These are phyloP conservation scores for Fomitopsis palustris DNA, from an alignment of 1,284 basidiomycete genomes.

Conservation along the genomic window DNA sequence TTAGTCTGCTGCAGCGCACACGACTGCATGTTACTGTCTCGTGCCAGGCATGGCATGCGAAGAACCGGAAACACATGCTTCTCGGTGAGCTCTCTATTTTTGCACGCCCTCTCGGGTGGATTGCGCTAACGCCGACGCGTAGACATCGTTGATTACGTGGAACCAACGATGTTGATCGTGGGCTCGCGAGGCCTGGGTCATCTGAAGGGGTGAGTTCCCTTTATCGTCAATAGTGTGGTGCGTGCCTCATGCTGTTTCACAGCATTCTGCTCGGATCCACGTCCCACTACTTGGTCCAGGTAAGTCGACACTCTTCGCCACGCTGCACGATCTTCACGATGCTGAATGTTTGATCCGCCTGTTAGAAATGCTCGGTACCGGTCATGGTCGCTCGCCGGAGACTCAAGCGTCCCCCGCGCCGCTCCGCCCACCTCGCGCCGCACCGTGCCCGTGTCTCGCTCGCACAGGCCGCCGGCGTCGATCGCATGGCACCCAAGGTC, in stretches of 20 bases:
- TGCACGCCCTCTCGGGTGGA: background rate
- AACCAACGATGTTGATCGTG: constrained; percentile 93
- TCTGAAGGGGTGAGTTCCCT: constrained; percentile 74
- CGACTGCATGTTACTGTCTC: constrained; percentile 81
- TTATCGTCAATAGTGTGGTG: background rate
- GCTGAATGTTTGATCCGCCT: background rate
- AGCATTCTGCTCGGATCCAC: constrained; percentile 96
- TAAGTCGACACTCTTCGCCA: constrained; percentile 23
- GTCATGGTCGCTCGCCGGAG: constrained; percentile 66
- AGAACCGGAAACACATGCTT: constrained; percentile 92
- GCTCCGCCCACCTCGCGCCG: constrained; percentile 35
- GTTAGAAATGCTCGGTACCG: constrained; percentile 61
- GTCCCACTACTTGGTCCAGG: constrained; percentile 93
- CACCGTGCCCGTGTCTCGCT: constrained; percentile 73
- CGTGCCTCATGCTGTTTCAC: constrained; percentile 5
- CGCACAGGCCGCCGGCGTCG: constrained; percentile 70
- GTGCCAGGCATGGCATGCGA: constrained; percentile 95
- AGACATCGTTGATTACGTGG: constrained; percentile 89
- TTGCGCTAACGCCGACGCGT: background rate
- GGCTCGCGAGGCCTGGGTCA: constrained; percentile 90
- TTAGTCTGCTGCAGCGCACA: constrained; percentile 87
- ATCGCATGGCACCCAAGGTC: constrained; percentile 71
- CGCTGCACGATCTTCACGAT: too few species aligned
- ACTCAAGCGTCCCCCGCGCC: constrained; percentile 44
- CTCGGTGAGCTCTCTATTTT: constrained; percentile 50